Percentiles rank a stretch among this genome's conserved stretches.
Evolutionary conservation across 139 green algal species (phyloP).

Genomic region (Diplosphaera chodatii): DNA sequence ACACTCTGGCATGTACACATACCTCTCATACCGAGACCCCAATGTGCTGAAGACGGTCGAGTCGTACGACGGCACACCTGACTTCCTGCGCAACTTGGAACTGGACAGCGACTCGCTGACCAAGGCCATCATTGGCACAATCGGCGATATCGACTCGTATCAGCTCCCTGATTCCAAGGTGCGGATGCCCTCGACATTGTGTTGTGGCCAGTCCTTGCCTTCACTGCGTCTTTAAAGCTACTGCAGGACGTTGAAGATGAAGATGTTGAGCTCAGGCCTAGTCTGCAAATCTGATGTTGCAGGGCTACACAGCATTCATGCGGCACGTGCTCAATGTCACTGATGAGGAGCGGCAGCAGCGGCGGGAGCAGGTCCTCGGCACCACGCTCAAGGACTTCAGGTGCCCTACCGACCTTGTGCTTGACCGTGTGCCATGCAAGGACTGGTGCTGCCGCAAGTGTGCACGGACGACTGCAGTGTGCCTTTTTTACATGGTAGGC

Average conservation of each 20-base stretch:
- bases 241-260: not conserved
- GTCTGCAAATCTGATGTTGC: not conserved
- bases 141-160: conserved; percentile 92
- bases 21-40: conserved; percentile 91
- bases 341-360: conserved; percentile 90
- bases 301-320: conserved; percentile 58
- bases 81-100: conserved; percentile 76
- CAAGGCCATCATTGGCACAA: conserved; percentile 95
- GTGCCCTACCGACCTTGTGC: conserved; percentile 1
- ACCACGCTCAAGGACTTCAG: conserved; percentile 76
- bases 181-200: too few species aligned
- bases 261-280: not conserved
- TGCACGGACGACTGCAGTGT: too few species aligned
- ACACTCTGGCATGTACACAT: conserved; percentile 87
- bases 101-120: conserved; percentile 78
- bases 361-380: conserved; percentile 63
- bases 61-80: conserved; percentile 75
- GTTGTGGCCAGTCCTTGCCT: too few species aligned
- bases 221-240: too few species aligned
- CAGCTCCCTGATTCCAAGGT: conserved; percentile 91
- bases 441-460: too few species aligned
- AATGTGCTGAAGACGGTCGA: conserved; percentile 93
- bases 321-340: conserved; percentile 85
- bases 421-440: too few species aligned
- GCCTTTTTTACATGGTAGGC: too few species aligned